Percentiles rank a stretch among this genome's conserved stretches.
Evolutionary conservation across 495 filamentous ascomycete species (phyloP).

Genomic region (Lophiostoma macrostomum): DNA sequence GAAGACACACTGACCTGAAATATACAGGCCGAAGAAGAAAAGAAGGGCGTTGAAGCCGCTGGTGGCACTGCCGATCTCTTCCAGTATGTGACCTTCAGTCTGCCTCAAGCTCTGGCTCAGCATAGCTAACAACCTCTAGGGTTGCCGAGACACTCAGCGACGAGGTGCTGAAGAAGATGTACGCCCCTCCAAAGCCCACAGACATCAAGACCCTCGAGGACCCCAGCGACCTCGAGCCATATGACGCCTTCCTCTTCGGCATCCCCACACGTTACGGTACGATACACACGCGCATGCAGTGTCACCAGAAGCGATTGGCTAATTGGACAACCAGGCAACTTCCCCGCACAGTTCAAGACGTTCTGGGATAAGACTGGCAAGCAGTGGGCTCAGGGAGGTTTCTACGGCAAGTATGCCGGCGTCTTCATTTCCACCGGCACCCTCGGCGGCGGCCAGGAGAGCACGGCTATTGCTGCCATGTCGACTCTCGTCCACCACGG

Average conservation of each 20-base stretch:
- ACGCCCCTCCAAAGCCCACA: constrained; percentile 74
- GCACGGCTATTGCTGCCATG: constrained; percentile 75
- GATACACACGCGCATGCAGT: too few species aligned
- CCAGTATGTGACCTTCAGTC: constrained; percentile 60
- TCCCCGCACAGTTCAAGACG: constrained; percentile 92
- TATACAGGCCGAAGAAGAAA: constrained; percentile 78
- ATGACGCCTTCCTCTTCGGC: constrained; percentile 90
- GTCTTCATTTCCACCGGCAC: constrained; percentile 83
- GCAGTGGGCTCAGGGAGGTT: constrained; percentile 61
- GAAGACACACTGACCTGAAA: too few species aligned
- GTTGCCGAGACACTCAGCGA: constrained; percentile 80
- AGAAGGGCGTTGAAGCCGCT: constrained; percentile 82
- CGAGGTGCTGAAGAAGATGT: constrained; percentile 82
- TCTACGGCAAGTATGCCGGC: constrained; percentile 88
- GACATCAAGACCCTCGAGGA: constrained; percentile 62
- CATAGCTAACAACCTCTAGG: constrained; percentile 34
- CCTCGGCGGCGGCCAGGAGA: constrained; percentile 89
- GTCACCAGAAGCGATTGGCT: too few species aligned
- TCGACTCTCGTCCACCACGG: constrained; percentile 91
- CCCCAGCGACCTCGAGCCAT: constrained; percentile 64
- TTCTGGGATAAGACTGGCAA: constrained; percentile 83
- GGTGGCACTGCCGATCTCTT: constrained; percentile 75
- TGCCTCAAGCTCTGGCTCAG: neutral
- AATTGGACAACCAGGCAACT: too few species aligned
- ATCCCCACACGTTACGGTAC: constrained; percentile 98